phyloP scores from a whole-genome alignment of 352 stramenopile species.

The Phytophthora pluvialis region DNA sequence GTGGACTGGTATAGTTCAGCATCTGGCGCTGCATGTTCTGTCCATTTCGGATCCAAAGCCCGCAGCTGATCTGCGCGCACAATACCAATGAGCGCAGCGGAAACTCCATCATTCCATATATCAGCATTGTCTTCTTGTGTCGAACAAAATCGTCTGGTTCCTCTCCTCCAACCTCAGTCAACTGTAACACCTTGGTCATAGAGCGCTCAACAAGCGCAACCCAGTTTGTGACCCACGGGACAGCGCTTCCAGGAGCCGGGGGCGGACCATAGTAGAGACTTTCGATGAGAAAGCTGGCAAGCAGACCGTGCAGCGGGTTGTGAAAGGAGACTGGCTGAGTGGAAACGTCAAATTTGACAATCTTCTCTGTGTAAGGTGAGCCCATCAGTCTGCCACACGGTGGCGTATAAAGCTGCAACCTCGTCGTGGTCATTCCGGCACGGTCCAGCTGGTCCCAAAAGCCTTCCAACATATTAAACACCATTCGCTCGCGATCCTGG shows the following conservation, averaged over 20 bases:
- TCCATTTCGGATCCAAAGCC: conserved; percentile 86
- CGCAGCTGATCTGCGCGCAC: conserved; percentile 78
- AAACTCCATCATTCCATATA: conserved; percentile 81
- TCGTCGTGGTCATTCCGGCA: conserved; percentile 45
- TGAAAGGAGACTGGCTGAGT: conserved; percentile 89
- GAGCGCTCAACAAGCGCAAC: conserved; percentile 54
- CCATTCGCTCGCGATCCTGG: conserved; percentile 58
- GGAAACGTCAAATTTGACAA: conserved; percentile 81
- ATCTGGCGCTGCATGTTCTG: conserved; percentile 86
- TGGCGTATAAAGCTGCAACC: conserved; percentile 60
- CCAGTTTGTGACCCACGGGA: conserved; percentile 60
- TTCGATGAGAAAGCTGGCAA: conserved; percentile 85
- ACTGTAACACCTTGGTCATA: conserved; percentile 42
- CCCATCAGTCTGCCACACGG: conserved; percentile 71
- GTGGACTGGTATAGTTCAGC: conserved; percentile 79
- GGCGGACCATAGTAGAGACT: conserved; percentile 65
- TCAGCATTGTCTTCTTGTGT: conserved; percentile 64
- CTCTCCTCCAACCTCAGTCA: conserved; percentile 30
- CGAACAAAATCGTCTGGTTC: conserved; percentile 32
- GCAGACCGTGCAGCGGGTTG: conserved; percentile 87
- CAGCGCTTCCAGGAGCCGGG: conserved; percentile 20
- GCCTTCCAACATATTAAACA: conserved; percentile 72
- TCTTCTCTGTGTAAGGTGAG: conserved; percentile 44
- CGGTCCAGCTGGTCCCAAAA: conserved; percentile 80
- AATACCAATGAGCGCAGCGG: conserved; percentile 78